A percentile compares a stretch with the other conserved stretches of the same genome.
phyloP scores from a whole-genome alignment of 345 rosid species.

The Bruguiera gymnorhiza region DNA sequence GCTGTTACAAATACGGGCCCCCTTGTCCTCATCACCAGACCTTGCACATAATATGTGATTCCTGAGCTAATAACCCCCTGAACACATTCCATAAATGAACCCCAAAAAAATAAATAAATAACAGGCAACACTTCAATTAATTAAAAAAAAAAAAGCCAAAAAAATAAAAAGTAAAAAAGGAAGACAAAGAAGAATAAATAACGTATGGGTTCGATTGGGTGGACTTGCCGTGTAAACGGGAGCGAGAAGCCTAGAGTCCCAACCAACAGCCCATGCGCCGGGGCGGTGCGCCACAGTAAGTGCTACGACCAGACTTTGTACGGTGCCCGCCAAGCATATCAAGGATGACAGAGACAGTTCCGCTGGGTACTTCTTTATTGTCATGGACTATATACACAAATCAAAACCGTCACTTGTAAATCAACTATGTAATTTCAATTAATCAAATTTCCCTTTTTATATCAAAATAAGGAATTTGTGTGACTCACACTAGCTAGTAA shows the following conservation, averaged over 20 bases:
- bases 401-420: background rate
- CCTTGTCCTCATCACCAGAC: constrained; percentile 63
- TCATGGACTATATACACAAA: constrained; percentile 39
- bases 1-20: constrained; percentile 78
- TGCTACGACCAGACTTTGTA: constrained; percentile 52
- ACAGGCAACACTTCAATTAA: background rate
- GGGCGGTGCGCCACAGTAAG: constrained; percentile 44
- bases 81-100: background rate
- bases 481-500: too few species aligned
- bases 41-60: constrained; percentile 70
- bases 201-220: too few species aligned
- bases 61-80: constrained; percentile 72
- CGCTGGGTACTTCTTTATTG: constrained; percentile 58
- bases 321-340: constrained; percentile 62
- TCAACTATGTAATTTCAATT: too few species aligned
- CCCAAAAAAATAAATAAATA: background rate
- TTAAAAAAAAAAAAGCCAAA: background rate
- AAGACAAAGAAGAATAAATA: background rate
- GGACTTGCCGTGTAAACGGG: constrained; percentile 45
- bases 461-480: too few species aligned
- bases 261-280: constrained; percentile 60
- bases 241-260: constrained; percentile 68
- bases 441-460: too few species aligned
- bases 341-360: constrained; percentile 55
- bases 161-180: background rate